Base-by-base conservation (phyloP, 305 asterid species). In the Fraxinus floribunda region DNA sequence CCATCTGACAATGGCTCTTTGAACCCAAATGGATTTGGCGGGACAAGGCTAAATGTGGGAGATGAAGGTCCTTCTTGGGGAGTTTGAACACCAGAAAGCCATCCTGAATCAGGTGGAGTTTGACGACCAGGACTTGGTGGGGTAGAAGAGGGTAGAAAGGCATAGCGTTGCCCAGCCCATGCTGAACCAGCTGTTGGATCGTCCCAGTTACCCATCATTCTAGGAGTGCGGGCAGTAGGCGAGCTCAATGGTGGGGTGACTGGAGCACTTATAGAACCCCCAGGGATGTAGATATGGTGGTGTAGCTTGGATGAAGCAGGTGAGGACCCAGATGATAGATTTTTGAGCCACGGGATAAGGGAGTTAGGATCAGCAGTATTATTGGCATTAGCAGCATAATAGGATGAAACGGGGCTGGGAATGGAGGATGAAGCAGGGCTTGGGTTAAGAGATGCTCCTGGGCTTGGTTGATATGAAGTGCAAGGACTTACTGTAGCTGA, bases 181-280 rank as follows among this genome's bases (percentile, higher is more conserved):
- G 93, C 83, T 38, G 94, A 89, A 80, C 86, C 89, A 44, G 83
- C 84, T 4, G 89, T 77, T 7, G 91, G 92, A 71, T 92, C 91
- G 22, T 93, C 97, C 92, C 95, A 91, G 86, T 88, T 91, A 77
- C 93, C 89, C 2, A 85, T 86, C 97, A 92, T 91, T 83, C 96
- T 86, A 34, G 98, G 98, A 16, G 98, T 93, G n/a, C 92, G 89
- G 35, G 95, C 92, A 30, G 93, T 91, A 1, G 99, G 98, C 29
- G 99, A 96, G 90, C 98, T 96, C 79, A 91, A 87, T 71, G 99
- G 99, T 71, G 99, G 98, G 62, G 98, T 94, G 66, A 96, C 97
- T 10, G 99, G 99, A 83, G 99, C 99, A 87, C 99, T 96, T 77
- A 96, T 86, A 35, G 99, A 96, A 82, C 95, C 97, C 41, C 97